Percentiles rank a stretch among this genome's conserved stretches.
Evolutionary conservation across 805 yeast species (phyloP).

Genomic region (Metschnikowia noctiluminum): DNA sequence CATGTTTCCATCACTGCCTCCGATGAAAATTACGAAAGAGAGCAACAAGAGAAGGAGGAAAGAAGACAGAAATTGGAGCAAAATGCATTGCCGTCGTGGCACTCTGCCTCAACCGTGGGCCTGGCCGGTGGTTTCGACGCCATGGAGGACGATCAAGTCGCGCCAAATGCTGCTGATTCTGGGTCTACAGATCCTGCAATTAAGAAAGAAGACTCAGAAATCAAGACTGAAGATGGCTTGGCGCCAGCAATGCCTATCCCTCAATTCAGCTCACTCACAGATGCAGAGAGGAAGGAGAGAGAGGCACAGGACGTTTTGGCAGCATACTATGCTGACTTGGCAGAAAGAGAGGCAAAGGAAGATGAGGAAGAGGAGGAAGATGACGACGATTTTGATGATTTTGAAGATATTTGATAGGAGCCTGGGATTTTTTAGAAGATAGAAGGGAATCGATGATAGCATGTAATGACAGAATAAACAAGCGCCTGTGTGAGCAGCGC

Average conservation of each 20-base stretch:
- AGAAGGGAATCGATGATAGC: no score
- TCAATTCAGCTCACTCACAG: conserved; percentile 7
- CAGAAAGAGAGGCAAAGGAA: conserved; percentile 62
- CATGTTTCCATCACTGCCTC: conserved; percentile 87
- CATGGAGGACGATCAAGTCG: conserved; percentile 10
- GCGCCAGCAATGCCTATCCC: conserved; percentile 2
- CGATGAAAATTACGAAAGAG: conserved; percentile 71
- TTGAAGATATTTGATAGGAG: conserved; percentile 25
- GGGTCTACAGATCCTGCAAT: background rate
- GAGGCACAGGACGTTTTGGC: conserved; percentile 69
- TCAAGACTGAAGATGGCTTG: conserved; percentile 7
- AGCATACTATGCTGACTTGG: conserved; percentile 71
- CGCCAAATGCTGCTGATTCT: conserved; percentile 4
- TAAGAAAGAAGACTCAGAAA: conserved; percentile 4
- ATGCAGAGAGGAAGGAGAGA: conserved; percentile 22
- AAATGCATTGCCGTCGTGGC: conserved; percentile 97
- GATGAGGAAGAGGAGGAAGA: conserved; percentile 55
- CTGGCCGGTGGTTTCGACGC: conserved; percentile 48
- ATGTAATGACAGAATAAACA: no score
- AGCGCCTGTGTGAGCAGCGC: no score
- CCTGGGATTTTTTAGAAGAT: no score
- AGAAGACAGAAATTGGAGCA: conserved; percentile 74
- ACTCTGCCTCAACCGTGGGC: conserved; percentile 86
- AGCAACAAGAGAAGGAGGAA: conserved; percentile 61
- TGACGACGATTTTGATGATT: conserved; percentile 35